These are phyloP conservation scores for Botryotinia globosa DNA, from an alignment of 2,329 filamentous ascomycete genomes.

Conservation along the genomic window DNA sequence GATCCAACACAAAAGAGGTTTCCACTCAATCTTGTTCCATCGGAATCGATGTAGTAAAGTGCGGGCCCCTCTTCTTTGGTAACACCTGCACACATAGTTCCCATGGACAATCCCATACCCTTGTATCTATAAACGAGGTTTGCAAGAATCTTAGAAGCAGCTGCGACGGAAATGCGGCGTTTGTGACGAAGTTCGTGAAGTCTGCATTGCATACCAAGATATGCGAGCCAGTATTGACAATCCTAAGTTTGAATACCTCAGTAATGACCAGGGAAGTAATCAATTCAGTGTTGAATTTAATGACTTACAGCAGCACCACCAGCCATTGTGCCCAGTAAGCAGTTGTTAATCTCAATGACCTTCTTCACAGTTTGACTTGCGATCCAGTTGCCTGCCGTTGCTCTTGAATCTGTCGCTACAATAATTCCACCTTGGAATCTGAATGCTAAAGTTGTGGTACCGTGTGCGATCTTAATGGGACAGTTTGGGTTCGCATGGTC, in stretches of 20 bases:
- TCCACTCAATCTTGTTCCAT: conserved; percentile 86
- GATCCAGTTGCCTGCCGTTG: conserved; percentile 98
- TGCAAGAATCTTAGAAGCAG: conserved; percentile 95
- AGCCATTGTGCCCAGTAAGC: conserved; percentile 94
- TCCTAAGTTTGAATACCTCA: conserved; percentile 52
- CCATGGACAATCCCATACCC: conserved; percentile 98
- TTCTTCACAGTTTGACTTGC: conserved; percentile 99
- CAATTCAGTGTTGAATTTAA: neutral
- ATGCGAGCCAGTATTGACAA: conserved; percentile 99
- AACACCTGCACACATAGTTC: conserved; percentile 98
- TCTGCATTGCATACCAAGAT: conserved; percentile 97
- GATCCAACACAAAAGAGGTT: conserved; percentile 98
- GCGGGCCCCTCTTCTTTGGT: conserved; percentile 93
- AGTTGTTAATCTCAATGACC: conserved; percentile 97
- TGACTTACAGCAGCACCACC: conserved; percentile 81
- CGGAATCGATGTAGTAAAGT: conserved; percentile 98
- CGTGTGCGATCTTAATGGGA: conserved; percentile 99
- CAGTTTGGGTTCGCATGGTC: conserved; percentile 95
- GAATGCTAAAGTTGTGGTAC: conserved; percentile 96
- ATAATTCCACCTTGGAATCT: conserved; percentile 98
- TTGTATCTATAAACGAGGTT: conserved; percentile 99
- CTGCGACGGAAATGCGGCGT: conserved; percentile 95
- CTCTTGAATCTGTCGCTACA: conserved; percentile 94
- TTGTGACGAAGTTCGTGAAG: conserved; percentile 99
- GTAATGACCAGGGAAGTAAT: neutral